phyloP scores from a whole-genome alignment of 768 basidiomycete genomes.

The Leccinum boreale region DNA sequence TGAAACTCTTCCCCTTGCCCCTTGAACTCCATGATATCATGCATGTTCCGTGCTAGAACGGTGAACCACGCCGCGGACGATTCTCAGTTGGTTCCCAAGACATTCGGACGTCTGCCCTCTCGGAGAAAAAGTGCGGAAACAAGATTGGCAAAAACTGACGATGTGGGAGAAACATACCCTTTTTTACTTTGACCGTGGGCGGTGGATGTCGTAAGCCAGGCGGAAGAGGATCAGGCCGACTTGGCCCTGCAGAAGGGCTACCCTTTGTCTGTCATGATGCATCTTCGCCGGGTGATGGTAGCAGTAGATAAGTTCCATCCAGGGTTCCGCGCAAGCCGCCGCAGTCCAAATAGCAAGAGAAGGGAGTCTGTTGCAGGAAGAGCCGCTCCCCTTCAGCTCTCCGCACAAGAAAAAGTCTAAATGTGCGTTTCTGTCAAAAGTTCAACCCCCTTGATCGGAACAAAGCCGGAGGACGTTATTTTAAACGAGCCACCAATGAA shows the following conservation, averaged over 20 bases:
- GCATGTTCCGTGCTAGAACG: not conserved
- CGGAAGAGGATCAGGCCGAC: not conserved
- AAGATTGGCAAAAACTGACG: not conserved
- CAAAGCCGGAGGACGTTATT: not conserved
- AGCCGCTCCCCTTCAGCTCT: not conserved
- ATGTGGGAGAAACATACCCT: constrained; percentile 7
- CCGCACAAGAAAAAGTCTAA: constrained; percentile 15
- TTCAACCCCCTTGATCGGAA: constrained; percentile 6
- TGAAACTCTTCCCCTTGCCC: not conserved
- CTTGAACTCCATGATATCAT: not conserved
- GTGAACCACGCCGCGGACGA: constrained; percentile 16
- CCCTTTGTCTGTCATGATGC: not conserved
- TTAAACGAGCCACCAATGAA: not conserved
- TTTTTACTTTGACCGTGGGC: not conserved
- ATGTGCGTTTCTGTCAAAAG: constrained; percentile 13
- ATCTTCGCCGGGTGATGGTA: not conserved
- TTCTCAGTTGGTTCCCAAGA: not conserved
- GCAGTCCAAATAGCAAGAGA: not conserved
- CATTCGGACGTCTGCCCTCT: not conserved
- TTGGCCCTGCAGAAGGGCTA: not conserved
- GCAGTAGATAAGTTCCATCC: not conserved
- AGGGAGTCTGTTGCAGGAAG: not conserved
- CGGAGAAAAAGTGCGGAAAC: not conserved
- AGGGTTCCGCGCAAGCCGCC: not conserved
- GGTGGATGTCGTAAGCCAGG: constrained; percentile 1